Conservation (phyloP, 164 flowering plant species). For the Sextonia rubra region DNA sequence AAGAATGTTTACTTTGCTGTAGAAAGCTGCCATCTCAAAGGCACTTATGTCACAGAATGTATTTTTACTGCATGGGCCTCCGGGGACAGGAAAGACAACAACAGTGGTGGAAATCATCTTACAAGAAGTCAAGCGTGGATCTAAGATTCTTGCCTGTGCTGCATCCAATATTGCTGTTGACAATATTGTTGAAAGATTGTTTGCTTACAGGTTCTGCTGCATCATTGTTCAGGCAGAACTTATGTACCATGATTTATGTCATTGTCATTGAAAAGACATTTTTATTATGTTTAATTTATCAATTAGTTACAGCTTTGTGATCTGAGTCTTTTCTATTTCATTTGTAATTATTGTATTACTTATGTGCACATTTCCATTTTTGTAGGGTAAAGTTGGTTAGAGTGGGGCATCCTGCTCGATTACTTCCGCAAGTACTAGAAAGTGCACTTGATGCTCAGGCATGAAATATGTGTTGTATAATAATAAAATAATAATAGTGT, state of each 20-base stretch:
- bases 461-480: not conserved
- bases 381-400: constrained; percentile 87
- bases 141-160: constrained; percentile 97
- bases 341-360: too few species aligned
- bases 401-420: constrained; percentile 97
- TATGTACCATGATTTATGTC: not conserved
- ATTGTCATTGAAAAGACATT: not conserved
- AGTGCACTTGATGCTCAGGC: constrained; percentile 99
- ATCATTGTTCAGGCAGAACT: not conserved
- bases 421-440: constrained; percentile 95
- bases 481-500: not conserved
- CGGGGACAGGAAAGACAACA: constrained; percentile 99
- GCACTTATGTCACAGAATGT: constrained; percentile 84
- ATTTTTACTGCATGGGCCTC: constrained; percentile 97
- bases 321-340: too few species aligned
- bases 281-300: too few species aligned
- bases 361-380: constrained; percentile 12
- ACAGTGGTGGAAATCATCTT: constrained; percentile 94
- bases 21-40: constrained; percentile 88
- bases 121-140: constrained; percentile 98
- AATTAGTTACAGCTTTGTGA: too few species aligned
- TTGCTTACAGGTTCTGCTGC: constrained; percentile 63
- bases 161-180: constrained; percentile 99
- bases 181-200: constrained; percentile 96
- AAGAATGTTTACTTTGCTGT: not conserved